Evolutionary conservation across 305 asterid species (phyloP).

Genomic region (Fraxinus floribunda): DNA sequence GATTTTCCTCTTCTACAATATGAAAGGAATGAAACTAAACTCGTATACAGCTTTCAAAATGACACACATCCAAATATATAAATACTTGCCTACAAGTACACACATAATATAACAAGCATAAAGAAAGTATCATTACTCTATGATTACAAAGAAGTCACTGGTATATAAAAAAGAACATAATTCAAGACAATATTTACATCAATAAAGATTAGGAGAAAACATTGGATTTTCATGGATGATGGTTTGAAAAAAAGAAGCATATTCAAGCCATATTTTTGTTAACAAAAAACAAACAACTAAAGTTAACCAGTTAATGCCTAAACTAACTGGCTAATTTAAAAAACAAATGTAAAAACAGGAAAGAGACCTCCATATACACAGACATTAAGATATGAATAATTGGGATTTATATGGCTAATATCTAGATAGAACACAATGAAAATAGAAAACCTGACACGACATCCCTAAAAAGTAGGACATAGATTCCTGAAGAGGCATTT

Average conservation of each 20-base stretch:
- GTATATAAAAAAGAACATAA: conserved; percentile 1
- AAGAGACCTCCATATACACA: not conserved
- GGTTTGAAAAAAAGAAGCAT: not conserved
- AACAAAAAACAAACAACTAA: not conserved
- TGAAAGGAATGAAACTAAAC: conserved; percentile 16
- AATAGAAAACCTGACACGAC: not conserved
- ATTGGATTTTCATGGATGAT: conserved; percentile 1
- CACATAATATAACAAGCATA: not conserved
- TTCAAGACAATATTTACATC: conserved; percentile 9
- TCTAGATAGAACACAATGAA: not conserved
- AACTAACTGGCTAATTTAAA: not conserved
- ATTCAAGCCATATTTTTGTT: not conserved
- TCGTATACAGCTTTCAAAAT: not conserved
- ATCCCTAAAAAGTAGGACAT: not conserved
- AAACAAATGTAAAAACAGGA: not conserved
- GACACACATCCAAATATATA: not conserved
- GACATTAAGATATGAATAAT: not conserved
- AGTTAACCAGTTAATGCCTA: not conserved
- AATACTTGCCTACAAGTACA: conserved; percentile 17
- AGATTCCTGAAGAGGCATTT: not conserved
- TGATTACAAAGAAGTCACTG: conserved; percentile 7
- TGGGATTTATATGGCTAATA: not conserved
- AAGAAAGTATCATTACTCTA: not conserved
- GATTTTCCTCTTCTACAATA: conserved; percentile 68
- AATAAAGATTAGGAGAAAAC: not conserved